These are phyloP conservation scores for Pseudogymnoascus sp. DNA, from an alignment of 2,329 filamentous ascomycete genomes.

Conservation along the genomic window DNA sequence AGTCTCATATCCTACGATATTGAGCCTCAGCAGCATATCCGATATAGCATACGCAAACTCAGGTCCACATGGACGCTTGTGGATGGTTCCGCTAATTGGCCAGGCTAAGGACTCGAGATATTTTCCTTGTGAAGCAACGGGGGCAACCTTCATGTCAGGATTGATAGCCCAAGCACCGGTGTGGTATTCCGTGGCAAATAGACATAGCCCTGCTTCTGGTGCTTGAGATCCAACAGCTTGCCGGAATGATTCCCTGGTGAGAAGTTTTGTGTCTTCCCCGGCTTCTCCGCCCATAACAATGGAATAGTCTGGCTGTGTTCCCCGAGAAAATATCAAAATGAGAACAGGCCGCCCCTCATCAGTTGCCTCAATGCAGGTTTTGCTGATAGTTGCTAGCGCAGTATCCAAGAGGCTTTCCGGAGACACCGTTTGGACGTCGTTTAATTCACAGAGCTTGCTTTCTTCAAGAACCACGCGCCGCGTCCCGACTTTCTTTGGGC, in stretches of 20 bases:
- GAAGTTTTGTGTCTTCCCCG: background rate
- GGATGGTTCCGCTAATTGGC: background rate
- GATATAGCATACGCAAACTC: background rate
- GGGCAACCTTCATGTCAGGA: background rate
- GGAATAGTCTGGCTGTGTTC: background rate
- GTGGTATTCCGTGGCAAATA: background rate
- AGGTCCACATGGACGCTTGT: background rate
- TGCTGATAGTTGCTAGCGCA: background rate
- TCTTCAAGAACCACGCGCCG: background rate
- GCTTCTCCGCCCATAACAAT: background rate
- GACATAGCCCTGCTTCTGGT: background rate
- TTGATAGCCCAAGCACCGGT: background rate
- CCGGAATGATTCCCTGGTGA: background rate
- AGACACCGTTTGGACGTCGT: background rate
- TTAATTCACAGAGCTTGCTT: background rate
- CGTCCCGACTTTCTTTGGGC: background rate
- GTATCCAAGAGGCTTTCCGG: background rate
- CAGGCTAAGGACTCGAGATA: background rate
- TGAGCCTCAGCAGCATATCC: background rate
- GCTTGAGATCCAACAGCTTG: background rate
- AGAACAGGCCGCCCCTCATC: background rate
- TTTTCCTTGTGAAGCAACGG: background rate
- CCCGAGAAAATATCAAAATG: background rate
- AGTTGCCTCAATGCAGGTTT: background rate
- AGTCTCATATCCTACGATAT: background rate